Evolutionary conservation across 2,329 filamentous ascomycete genomes (phyloP).

Genomic region (Fusarium albosuccineum): DNA sequence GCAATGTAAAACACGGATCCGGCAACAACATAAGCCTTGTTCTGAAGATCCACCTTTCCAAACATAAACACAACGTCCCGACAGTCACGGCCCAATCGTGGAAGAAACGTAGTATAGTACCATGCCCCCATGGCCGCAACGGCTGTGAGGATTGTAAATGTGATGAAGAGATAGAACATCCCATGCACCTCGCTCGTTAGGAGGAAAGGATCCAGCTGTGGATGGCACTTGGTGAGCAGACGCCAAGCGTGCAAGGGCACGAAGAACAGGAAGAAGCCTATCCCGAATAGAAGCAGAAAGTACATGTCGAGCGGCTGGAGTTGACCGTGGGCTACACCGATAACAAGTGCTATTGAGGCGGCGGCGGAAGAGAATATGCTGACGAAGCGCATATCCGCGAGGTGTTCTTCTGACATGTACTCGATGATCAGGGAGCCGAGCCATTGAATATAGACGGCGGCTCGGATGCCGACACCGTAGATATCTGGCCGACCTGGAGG

Average conservation of each 20-base stretch:
- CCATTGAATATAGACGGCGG: constrained; percentile 54
- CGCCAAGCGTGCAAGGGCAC: constrained; percentile 53
- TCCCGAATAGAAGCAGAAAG: constrained; percentile 49
- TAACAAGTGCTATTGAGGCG: constrained; percentile 47
- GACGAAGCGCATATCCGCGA: constrained; percentile 49
- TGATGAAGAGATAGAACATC: constrained; percentile 43
- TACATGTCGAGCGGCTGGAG: constrained; percentile 51
- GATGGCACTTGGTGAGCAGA: constrained; percentile 47
- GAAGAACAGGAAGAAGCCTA: constrained; percentile 49
- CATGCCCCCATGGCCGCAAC: constrained; percentile 50
- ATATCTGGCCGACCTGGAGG: constrained; percentile 47
- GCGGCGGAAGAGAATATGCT: constrained; percentile 50
- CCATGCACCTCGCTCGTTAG: constrained; percentile 46
- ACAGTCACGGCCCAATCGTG: constrained; percentile 42
- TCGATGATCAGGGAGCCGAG: constrained; percentile 50
- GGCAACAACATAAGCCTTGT: constrained; percentile 44
- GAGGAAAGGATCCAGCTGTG: constrained; percentile 48
- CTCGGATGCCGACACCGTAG: constrained; percentile 53
- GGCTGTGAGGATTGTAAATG: constrained; percentile 44
- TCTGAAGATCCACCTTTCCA: constrained; percentile 45
- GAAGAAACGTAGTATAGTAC: constrained; percentile 48
- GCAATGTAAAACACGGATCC: constrained; percentile 50
- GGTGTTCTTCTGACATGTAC: constrained; percentile 46
- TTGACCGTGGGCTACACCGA: constrained; percentile 36
- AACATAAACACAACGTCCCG: constrained; percentile 51